Evolutionary conservation across 2,329 filamentous ascomycete species (phyloP).

Genomic region (Monilinia polystroma): DNA sequence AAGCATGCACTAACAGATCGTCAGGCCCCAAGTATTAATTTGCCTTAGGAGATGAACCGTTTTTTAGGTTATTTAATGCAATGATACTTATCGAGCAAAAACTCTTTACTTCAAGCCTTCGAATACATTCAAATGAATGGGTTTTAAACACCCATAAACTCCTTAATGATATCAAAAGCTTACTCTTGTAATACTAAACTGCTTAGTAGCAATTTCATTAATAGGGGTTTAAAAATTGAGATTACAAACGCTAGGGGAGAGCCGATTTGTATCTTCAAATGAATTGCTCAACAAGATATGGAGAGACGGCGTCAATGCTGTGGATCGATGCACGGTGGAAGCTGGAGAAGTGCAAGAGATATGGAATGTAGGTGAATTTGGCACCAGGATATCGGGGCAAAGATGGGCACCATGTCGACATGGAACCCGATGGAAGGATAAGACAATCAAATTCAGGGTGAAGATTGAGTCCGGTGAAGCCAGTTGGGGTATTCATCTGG

Average conservation of each 20-base stretch:
- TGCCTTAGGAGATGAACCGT: slow-evolving; percentile 32
- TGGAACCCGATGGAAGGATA: slow-evolving; percentile 13
- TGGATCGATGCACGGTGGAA: slow-evolving; percentile 14
- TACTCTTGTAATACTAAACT: slow-evolving; percentile 30
- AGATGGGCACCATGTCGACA: slow-evolving; percentile 10
- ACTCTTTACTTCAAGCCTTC: slow-evolving; percentile 26
- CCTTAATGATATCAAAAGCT: slow-evolving; percentile 33
- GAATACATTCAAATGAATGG: slow-evolving; percentile 16
- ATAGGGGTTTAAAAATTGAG: slow-evolving; percentile 29
- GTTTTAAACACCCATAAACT: slow-evolving; percentile 28
- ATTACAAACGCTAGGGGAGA: slow-evolving; percentile 23
- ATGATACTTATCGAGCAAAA: slow-evolving; percentile 33
- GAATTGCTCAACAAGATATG: slow-evolving; percentile 32
- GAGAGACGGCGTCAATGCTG: slow-evolving; percentile 26
- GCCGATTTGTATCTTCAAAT: slow-evolving; percentile 30
- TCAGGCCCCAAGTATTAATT: slow-evolving; percentile 9
- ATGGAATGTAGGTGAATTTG: slow-evolving; percentile 11
- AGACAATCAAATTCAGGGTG: slow-evolving; percentile 11
- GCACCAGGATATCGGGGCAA: slow-evolving; percentile 14
- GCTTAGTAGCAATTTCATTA: slow-evolving; percentile 27
- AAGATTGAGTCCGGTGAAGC: slow-evolving; percentile 10
- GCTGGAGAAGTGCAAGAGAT: slow-evolving; percentile 15
- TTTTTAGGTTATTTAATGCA: slow-evolving; percentile 34
- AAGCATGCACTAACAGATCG: background rate
- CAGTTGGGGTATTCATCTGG: slow-evolving; percentile 16